phyloP scores from a whole-genome alignment of 2,329 filamentous ascomycete genomes.

The Paracamarosporium sp. region DNA sequence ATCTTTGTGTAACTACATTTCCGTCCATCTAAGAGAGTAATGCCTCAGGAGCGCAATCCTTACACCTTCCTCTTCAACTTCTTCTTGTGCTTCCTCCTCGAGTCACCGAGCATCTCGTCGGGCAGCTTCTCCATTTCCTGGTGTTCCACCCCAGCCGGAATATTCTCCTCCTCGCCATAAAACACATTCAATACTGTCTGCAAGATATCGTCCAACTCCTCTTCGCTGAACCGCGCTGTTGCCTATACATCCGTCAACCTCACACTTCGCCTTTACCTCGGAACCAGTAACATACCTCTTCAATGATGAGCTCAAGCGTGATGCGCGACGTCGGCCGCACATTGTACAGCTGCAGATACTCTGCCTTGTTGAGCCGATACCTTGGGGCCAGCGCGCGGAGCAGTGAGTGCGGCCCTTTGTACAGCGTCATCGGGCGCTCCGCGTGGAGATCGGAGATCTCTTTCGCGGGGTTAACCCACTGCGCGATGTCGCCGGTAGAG shows the following conservation, averaged over 20 bases:
- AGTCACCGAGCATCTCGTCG: constrained; percentile 37
- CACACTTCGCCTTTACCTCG: not conserved
- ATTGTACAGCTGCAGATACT: constrained; percentile 49
- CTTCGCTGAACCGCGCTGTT: constrained; percentile 36
- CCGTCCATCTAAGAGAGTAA: not conserved
- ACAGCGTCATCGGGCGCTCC: constrained; percentile 38
- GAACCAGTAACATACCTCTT: constrained; percentile 34
- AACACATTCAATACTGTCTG: constrained; percentile 33
- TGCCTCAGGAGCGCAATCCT: not conserved
- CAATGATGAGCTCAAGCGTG: constrained; percentile 42
- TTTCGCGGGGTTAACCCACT: constrained; percentile 20
- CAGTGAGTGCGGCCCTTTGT: constrained; percentile 39
- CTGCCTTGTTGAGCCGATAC: constrained; percentile 44
- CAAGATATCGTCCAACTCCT: constrained; percentile 37
- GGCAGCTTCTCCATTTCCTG: constrained; percentile 33
- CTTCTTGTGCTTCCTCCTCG: constrained; percentile 29
- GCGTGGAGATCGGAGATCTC: constrained; percentile 24
- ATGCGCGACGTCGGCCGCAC: constrained; percentile 37
- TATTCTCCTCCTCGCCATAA: constrained; percentile 37
- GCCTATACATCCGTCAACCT: constrained; percentile 19
- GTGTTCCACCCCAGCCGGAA: constrained; percentile 35
- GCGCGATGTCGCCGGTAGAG: constrained; percentile 22
- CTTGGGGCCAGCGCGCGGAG: constrained; percentile 37
- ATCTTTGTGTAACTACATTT: too few species aligned
- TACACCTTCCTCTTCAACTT: constrained; percentile 19